Evolutionary conservation across 2,329 filamentous ascomycete species (phyloP), one percentile per base, ranked within the genome.

Genomic region (Zarea fungicola): DNA sequence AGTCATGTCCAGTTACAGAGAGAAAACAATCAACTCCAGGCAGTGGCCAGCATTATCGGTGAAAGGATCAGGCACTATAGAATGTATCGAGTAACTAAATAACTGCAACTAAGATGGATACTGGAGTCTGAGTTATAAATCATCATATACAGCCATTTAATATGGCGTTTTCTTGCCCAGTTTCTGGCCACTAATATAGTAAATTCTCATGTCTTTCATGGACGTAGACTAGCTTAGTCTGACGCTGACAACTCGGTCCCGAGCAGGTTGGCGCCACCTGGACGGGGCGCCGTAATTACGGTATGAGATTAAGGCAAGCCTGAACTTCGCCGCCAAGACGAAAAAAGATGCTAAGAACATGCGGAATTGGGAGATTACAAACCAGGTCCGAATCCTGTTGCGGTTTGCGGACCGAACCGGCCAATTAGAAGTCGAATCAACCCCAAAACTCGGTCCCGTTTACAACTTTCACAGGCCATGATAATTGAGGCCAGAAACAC

Each of bases 61-160:
- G 60, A 65, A 51, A 62, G 63, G 52, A 48, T 67, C 0, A 64
- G 53, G 52, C 47, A 42, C 49, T 69, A 68, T 56, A 58, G 31
- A 56, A 59, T 42, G 26, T 16, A 16, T 1, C 22, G 32, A 34
- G 6, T 6, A 1, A 51, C 40, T 18, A 41, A 21, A 22, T 42
- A 42, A 10, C 42, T 13, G 1, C 35, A 11, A 2, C 16, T 16
- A 4, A 28, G n/a, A 13, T 8, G 2, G 8, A 25, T 28, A 28
- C n/a, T 29, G 21, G 2, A 29, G 18, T 19, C 19, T 9, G 19
- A 21, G 22, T 13, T 14, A 29, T 29, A 21, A 8, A 19, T 29
- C 16, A 29, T n/a, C n/a, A n/a, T n/a, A n/a, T n/a, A n/a, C n/a
- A n/a, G n/a, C n/a, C n/a, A n/a, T n/a, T n/a, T n/a, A n/a, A n/a